A percentile compares a stretch with the other conserved stretches of the same genome.
These are phyloP conservation scores for Termitomyces sp. DNA, from an alignment of 768 basidiomycete genomes.

Conservation along the genomic window DNA sequence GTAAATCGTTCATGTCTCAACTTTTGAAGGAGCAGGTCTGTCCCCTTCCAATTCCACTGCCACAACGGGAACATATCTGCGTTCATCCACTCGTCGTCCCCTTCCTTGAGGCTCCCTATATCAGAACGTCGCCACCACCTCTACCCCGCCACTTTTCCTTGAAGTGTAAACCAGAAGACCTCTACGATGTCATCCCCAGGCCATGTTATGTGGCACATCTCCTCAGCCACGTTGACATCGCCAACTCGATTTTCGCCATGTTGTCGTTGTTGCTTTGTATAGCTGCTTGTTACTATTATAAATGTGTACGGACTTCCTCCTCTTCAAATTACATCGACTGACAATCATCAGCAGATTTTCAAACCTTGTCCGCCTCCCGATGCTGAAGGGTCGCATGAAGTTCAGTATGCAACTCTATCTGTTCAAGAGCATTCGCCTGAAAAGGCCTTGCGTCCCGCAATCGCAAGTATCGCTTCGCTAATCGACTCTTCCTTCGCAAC, in stretches of 20 bases:
- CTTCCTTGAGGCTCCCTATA: background rate
- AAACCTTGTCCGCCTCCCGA: too few species aligned
- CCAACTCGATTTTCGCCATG: background rate
- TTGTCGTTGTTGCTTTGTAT: background rate
- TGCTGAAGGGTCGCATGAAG: too few species aligned
- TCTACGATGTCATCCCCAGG: background rate
- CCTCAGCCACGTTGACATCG: background rate
- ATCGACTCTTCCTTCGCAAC: too few species aligned
- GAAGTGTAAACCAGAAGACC: background rate
- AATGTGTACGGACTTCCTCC: background rate
- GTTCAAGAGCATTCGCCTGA: too few species aligned
- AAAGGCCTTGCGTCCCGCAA: too few species aligned
- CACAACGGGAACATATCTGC: background rate
- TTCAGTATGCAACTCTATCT: too few species aligned
- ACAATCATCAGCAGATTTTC: too few species aligned
- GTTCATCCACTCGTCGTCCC: background rate
- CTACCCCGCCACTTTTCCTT: background rate
- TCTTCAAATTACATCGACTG: too few species aligned
- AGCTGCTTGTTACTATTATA: background rate
- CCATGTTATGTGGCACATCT: background rate
- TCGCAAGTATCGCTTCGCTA: too few species aligned
- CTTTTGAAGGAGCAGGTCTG: background rate
- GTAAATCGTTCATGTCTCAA: background rate
- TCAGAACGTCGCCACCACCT: background rate
- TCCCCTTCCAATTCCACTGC: background rate